Percentiles rank a stretch among this genome's conserved stretches.
Conservation (phyloP, 2,329 filamentous ascomycete species). For the Ceratocystiopsis sp. region DNA sequence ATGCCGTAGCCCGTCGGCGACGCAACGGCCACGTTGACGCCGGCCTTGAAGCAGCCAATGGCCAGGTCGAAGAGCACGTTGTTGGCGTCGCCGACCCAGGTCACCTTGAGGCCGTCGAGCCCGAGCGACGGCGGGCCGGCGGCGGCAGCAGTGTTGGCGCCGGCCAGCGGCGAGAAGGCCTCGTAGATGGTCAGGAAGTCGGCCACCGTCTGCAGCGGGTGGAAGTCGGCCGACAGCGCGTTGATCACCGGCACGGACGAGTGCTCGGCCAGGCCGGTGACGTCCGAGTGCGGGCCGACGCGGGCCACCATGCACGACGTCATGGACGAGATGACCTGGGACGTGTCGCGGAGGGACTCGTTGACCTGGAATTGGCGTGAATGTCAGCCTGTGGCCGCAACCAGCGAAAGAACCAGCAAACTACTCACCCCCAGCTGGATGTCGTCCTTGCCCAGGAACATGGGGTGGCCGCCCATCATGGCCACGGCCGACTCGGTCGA, state of each 20-base stretch:
- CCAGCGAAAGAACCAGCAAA: no score
- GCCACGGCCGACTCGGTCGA: conserved; percentile 84
- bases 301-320: conserved; percentile 68
- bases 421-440: conserved; percentile 72
- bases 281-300: conserved; percentile 60
- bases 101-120: conserved; percentile 71
- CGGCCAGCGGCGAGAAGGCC: conserved; percentile 36
- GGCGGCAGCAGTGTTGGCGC: conserved; percentile 11
- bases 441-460: conserved; percentile 92
- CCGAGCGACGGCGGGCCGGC: conserved; percentile 29
- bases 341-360: conserved; percentile 86
- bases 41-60: conserved; percentile 72
- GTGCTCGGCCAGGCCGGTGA: conserved; percentile 51
- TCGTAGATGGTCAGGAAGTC: conserved; percentile 88
- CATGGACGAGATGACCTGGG: conserved; percentile 87
- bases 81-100: conserved; percentile 93
- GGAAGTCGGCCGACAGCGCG: conserved; percentile 75
- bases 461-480: conserved; percentile 79
- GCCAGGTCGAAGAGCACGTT: conserved; percentile 93
- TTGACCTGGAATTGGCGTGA: conserved; percentile 60
- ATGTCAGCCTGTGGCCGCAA: no score
- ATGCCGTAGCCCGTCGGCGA: conserved; percentile 76
- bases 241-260: conserved; percentile 73
- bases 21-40: conserved; percentile 72
- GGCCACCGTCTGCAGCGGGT: conserved; percentile 86